phyloP scores from a whole-genome alignment of 768 basidiomycete species.

The Rhodosporidiobolus odoratus region DNA sequence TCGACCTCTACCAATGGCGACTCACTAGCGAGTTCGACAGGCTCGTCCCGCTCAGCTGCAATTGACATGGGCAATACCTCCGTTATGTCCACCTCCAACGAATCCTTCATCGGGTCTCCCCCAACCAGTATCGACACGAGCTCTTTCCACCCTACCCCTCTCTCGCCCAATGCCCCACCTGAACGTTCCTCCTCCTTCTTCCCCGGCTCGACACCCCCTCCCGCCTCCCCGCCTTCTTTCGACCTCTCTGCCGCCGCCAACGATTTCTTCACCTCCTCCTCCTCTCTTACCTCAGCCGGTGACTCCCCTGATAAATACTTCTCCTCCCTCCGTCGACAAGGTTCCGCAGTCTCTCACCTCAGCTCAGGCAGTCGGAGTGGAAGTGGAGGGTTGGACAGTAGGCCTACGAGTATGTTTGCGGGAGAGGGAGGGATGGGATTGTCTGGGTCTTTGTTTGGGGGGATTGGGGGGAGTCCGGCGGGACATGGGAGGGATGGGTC shows the following conservation, averaged over 20 bases:
- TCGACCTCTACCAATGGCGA: slow-evolving; percentile 13
- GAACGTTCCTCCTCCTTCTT: slow-evolving; percentile 23
- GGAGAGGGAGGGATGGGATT: slow-evolving; percentile 11
- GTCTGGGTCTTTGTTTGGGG: slow-evolving; percentile 14
- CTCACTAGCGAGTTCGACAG: slow-evolving; percentile 7
- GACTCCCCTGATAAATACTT: slow-evolving; percentile 16
- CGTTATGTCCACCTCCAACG: neutral
- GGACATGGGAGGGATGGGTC: neutral
- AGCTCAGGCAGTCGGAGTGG: neutral
- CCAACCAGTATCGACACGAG: slow-evolving; percentile 27
- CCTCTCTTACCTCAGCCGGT: too few relatives aligned
- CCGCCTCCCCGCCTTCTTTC: neutral
- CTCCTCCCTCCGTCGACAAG: slow-evolving; percentile 4
- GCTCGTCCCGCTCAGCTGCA: neutral
- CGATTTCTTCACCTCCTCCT: neutral
- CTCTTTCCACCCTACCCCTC: slow-evolving; percentile 23
- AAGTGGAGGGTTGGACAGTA: neutral
- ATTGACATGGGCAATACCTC: neutral
- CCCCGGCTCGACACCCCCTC: slow-evolving; percentile 2
- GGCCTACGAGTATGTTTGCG: slow-evolving; percentile 18
- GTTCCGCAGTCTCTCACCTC: slow-evolving; percentile 8
- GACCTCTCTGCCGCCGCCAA: slow-evolving; percentile 1
- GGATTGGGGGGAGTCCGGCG: slow-evolving; percentile 10
- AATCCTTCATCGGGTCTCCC: slow-evolving; percentile 1
- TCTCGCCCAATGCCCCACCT: slow-evolving; percentile 16